These are phyloP conservation scores for Protea cynaroides DNA, from an alignment of 164 flowering plant genomes.

Conservation along the genomic window DNA sequence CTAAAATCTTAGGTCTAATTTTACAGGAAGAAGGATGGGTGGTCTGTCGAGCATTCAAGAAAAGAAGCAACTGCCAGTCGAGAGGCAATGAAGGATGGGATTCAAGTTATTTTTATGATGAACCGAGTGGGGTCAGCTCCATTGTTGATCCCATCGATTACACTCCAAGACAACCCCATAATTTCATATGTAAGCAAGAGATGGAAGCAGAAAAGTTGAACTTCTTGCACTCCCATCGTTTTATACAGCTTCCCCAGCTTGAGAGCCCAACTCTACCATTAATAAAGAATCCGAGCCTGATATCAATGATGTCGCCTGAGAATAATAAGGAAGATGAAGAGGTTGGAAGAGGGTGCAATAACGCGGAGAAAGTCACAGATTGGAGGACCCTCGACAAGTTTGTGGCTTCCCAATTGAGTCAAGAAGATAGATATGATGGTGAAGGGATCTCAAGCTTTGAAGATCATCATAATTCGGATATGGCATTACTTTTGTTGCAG, in stretches of 20 bases:
- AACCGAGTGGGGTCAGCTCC: constrained; percentile 44
- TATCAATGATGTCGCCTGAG: constrained; percentile 29
- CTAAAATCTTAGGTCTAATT: background rate
- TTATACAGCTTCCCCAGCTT: constrained; percentile 80
- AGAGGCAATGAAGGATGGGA: constrained; percentile 52
- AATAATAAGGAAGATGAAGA: constrained; percentile 23
- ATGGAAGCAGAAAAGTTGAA: constrained; percentile 36
- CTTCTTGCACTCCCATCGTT: constrained; percentile 35
- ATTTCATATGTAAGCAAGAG: constrained; percentile 59
- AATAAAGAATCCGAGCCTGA: constrained; percentile 49
- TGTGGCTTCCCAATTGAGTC: constrained; percentile 92
- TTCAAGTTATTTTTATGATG: constrained; percentile 59
- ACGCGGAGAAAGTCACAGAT: constrained; percentile 55
- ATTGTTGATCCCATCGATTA: constrained; percentile 43
- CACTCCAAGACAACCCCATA: constrained; percentile 34
- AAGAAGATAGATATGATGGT: constrained; percentile 39
- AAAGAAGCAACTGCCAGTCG: constrained; percentile 41
- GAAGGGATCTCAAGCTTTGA: constrained; percentile 31
- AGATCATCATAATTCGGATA: constrained; percentile 25
- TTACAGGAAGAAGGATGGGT: constrained; percentile 99
- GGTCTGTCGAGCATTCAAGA: constrained; percentile 90
- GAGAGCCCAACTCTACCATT: constrained; percentile 70
- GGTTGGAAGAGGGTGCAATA: constrained; percentile 8
- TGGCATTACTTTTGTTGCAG: constrained; percentile 45
- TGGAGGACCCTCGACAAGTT: constrained; percentile 94